Evolutionary conservation across 306 rosid species (phyloP), one percentile per base, ranked within the genome.

Genomic region (Purshia tridentata): DNA sequence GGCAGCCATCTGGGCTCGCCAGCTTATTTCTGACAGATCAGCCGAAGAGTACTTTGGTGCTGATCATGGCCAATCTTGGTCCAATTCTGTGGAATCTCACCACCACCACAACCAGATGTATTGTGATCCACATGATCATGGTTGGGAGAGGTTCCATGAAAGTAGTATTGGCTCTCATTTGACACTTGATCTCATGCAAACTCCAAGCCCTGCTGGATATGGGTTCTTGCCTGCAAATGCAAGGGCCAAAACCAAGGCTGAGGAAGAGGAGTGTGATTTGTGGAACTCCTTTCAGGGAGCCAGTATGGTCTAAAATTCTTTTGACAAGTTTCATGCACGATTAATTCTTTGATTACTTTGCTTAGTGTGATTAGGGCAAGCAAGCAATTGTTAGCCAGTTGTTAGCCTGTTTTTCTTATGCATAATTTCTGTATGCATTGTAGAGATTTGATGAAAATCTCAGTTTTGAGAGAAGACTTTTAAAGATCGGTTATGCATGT

Each of bases 1-100:
- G 0, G 96, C 98, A 0, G 85, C 95, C 62, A 41, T 83, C 64
- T 67, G 88, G 75, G 83, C 90, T 23, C 83, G 87, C 62, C 96
- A 84, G 80, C 77, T 87, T 76, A 67, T 76, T 69, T 70, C 65
- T 4, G 95, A 92, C 3, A 75, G 86, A 69, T 88, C 64, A 12
- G 70, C 75, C 15, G 89, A 84, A 56, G 90, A 91, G 2, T 65
- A 54, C 22, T 70, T 15, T 44, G 68, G 59, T 67, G 72, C 41
- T 20, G 13, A 54, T 70, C 23, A 8, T 22, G 37, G 65, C 15
- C 86, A 82, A 45, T 66, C 81, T 4, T 78, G 79, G 59, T 83
- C 83, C 69, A 65, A 40, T 50, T 78, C 75, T 40, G 70, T 82
- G 39, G 52, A 71, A n/a, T 63, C 86, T 19, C 83, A 82, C 39